phyloP scores from a whole-genome alignment of 1,284 basidiomycete species.

The Heimioporus retisporus region DNA sequence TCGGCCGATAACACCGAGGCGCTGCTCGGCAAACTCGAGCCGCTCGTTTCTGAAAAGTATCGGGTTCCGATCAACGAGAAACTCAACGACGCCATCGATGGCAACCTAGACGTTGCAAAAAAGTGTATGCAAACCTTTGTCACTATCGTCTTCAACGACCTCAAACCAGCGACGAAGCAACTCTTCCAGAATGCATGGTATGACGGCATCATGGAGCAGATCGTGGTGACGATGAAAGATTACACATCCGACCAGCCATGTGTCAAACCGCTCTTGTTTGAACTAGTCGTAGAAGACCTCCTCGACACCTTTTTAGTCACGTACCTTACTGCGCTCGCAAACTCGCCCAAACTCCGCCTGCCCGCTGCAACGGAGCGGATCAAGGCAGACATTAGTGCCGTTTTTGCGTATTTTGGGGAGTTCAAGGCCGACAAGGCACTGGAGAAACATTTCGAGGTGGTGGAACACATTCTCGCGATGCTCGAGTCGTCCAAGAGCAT shows the following conservation, averaged over 20 bases:
- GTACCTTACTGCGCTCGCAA: conserved; percentile 91
- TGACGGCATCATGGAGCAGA: conserved; percentile 85
- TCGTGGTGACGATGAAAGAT: conserved; percentile 96
- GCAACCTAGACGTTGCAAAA: conserved; percentile 98
- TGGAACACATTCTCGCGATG: conserved; percentile 89
- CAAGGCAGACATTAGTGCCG: conserved; percentile 82
- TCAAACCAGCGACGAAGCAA: conserved; percentile 89
- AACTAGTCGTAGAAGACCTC: conserved; percentile 94
- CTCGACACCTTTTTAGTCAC: conserved; percentile 92
- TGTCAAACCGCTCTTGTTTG: conserved; percentile 93
- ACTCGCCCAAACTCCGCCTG: conserved; percentile 90
- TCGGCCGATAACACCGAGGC: conserved; percentile 95
- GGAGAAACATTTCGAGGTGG: conserved; percentile 86
- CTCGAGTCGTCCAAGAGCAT: conserved; percentile 93
- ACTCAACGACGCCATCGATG: conserved; percentile 97
- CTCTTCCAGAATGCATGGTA: conserved; percentile 94
- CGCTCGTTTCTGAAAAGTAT: conserved; percentile 95
- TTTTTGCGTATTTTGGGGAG: conserved; percentile 85
- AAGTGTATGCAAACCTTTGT: conserved; percentile 96
- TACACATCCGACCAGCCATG: conserved; percentile 94
- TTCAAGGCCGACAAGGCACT: conserved; percentile 88
- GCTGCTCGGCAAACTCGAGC: conserved; percentile 88
- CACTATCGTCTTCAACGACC: conserved; percentile 95
- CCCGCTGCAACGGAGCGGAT: conserved; percentile 88
- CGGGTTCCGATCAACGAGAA: conserved; percentile 84